Evolutionary conservation across 2,329 filamentous ascomycete genomes (phyloP), one percentile per base, ranked within the genome.

Genomic region (Torrubiella hemipterigena): DNA sequence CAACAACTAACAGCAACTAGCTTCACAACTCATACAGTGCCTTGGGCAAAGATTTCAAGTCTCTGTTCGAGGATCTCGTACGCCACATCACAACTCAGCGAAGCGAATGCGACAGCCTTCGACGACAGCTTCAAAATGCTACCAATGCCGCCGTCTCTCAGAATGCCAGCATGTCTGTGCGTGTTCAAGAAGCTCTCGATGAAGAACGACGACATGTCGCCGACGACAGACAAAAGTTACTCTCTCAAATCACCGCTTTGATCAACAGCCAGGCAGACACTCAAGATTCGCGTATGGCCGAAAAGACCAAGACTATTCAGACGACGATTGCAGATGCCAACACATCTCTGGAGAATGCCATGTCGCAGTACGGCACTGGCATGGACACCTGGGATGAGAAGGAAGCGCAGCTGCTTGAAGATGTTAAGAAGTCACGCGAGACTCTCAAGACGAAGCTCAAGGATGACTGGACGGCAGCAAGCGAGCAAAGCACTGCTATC

Each of bases 11-110:
- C n/a, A n/a, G n/a, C n/a, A 72, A 66, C 30, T 77, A 89, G 63
- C 69, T 96, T 18, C 85, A 93, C 46, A 61, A 73, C 10, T 95
- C 89, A 0, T 95, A 94, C 52, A 81, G 77, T 42, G 69, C 73
- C 2, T 69, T 96, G 3, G 86, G 86, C 7, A 77, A 78, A 37
- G 86, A 96, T 42, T 86, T 94, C 61, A 93, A 89, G 51, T 61
- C 63, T 5, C 72, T 89, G 16, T 94, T 96, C 42, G 85, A 94
- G 41, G 77, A 82, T 10, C 65, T 95, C 30, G 65, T 83, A 30
- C 73, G 69, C 39, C 78, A 86, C 42, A 67, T 95, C 33, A 72
- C 74, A 22, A 65, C 74, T 8, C 89, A 96, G 50, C 81, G 81
- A 45, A 63, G 65, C 7, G 85, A 95, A 50, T 80, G 81, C 1